Percentiles rank a stretch among this genome's conserved stretches.
These are phyloP conservation scores for Tillandsia fasciculata DNA, from an alignment of 176 grass and related monocot genomes.

Conservation along the genomic window DNA sequence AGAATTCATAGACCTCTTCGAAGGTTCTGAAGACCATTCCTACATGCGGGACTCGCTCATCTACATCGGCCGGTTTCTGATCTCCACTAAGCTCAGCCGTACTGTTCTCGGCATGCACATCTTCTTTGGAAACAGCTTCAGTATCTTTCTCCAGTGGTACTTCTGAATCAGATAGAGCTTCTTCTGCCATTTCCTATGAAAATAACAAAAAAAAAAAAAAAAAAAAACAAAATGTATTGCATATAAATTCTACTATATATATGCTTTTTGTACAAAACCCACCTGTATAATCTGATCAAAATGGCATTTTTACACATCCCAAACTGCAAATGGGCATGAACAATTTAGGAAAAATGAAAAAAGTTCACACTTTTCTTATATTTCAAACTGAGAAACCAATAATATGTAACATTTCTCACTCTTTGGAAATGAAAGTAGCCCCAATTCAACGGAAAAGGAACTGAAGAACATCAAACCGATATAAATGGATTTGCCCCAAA, in stretches of 20 bases:
- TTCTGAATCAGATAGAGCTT: background rate
- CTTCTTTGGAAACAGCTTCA: background rate
- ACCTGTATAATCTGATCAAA: background rate
- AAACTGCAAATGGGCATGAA: background rate
- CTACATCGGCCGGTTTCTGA: background rate
- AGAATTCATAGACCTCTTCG: conserved; percentile 9
- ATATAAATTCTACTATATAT: background rate
- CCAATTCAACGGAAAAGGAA: background rate
- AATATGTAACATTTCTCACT: background rate
- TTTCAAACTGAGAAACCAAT: background rate
- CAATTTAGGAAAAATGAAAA: background rate
- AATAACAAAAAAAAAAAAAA: background rate
- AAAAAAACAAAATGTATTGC: background rate
- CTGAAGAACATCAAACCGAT: background rate
- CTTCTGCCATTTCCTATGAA: background rate
- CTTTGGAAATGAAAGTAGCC: background rate
- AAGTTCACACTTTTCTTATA: background rate
- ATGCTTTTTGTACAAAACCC: background rate
- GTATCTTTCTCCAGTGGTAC: background rate
- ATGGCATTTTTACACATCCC: background rate
- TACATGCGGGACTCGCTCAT: background rate
- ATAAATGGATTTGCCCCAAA: background rate
- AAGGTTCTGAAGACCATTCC: conserved; percentile 6
- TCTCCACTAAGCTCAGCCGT: background rate
- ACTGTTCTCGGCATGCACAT: background rate